Conservation (phyloP, 371 early-diverging fungal genomes). For the Rhizopus arrhizus region DNA sequence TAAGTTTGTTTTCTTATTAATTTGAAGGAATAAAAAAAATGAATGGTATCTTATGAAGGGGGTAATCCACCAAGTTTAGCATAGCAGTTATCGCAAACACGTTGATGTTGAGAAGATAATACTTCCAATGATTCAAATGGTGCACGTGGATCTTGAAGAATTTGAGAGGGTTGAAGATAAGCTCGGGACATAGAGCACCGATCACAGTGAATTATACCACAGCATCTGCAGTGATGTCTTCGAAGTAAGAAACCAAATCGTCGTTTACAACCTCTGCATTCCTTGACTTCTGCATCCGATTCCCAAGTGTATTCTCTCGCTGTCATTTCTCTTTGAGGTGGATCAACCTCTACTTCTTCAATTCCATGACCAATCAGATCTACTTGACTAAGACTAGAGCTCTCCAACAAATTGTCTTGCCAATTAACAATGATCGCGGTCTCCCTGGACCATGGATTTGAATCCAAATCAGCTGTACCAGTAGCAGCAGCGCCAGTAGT, state of each 20-base stretch:
- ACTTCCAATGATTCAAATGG: conserved; percentile 35
- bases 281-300: conserved; percentile 62
- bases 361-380: conserved; percentile 34
- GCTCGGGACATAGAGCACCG: conserved; percentile 65
- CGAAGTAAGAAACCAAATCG: conserved; percentile 68
- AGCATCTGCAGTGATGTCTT: conserved; percentile 88
- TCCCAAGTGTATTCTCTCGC: conserved; percentile 66
- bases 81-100: conserved; percentile 63
- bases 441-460: conserved; percentile 51
- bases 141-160: conserved; percentile 55
- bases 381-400: conserved; percentile 31
- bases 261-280: conserved; percentile 68
- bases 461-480: conserved; percentile 29
- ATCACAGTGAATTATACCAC: conserved; percentile 83
- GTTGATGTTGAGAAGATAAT: conserved; percentile 52
- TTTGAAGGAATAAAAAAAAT: neutral
- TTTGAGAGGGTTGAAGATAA: conserved; percentile 51
- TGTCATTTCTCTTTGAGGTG: neutral
- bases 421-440: conserved; percentile 14
- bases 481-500: conserved; percentile 1
- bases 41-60: conserved; percentile 13
- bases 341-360: conserved; percentile 10
- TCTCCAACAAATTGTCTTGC: conserved; percentile 24
- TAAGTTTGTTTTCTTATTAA: too few species aligned
- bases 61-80: conserved; percentile 27